Base-by-base conservation (phyloP, 495 filamentous ascomycete genomes). In the Penicillium argentinense region DNA sequence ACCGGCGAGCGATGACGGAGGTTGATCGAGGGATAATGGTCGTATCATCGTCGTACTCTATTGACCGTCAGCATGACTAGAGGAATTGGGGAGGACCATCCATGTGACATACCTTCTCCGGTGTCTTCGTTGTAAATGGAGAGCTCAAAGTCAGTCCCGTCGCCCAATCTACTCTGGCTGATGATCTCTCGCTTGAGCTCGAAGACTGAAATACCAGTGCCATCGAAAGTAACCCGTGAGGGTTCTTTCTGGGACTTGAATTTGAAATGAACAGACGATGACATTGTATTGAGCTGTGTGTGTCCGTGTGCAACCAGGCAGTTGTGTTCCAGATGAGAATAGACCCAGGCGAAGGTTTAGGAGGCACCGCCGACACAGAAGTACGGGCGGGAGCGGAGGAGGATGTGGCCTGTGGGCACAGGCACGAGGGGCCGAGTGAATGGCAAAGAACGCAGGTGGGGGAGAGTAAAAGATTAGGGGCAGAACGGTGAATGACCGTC, bases 181-280 rank as follows among this genome's bases (percentile, higher is more conserved):
- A 99, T 99, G 63, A 99, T 99, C 69, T 96, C 91, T 71, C 92
- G 83, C 71, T 99, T 99, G 62, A 97, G 72, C 67, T 97, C 93
- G 73, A 97, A 99, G 57, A 97, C 93, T 45, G 93, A 95, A 51
- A 99, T 96, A 71, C 89, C 89, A 58, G 93, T 97, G 62, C 93
- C 93, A 73, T 99, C 93, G 73, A 99, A 99, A 57, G 89, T 86
- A 49, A 99, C 88, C 63, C 91, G 79, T 17, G 89, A 86, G 44
- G 92, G 88, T 66, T 97, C 95, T 72, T 92, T 96, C 66, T 93
- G 89, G 47, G 92, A 97, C 78, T 97, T 97, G 87, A 97, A 99
- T 74, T 95, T 96, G 87, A 96, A 97, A 74, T 96, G 97, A 66
- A 99, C 91, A 52, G 91, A 97, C 45, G 95, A 97, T 71, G 91